These are phyloP conservation scores for Poa annua DNA, from an alignment of 176 grass and related monocot genomes.

Conservation along the genomic window DNA sequence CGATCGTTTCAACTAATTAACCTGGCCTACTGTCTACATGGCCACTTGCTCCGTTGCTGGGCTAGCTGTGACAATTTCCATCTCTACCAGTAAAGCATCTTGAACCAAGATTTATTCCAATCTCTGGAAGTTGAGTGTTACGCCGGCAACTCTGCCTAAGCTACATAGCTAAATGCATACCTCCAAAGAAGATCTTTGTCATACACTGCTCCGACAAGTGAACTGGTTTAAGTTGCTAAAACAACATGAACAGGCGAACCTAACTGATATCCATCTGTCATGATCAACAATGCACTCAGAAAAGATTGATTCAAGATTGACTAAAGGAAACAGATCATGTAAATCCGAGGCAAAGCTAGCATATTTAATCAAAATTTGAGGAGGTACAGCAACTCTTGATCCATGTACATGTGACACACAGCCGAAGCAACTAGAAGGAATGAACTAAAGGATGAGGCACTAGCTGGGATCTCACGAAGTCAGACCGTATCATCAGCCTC, in stretches of 20 bases:
- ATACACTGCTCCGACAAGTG: slow-evolving; percentile 24
- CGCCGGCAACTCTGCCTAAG: not conserved
- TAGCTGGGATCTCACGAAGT: slow-evolving; percentile 10
- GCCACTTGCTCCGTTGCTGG: slow-evolving; percentile 29
- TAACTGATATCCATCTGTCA: not conserved
- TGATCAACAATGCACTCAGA: not conserved
- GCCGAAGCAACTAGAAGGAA: not conserved
- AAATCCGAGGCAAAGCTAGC: not conserved
- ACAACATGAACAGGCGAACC: not conserved
- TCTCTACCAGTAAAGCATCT: not conserved
- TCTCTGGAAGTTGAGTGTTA: not conserved
- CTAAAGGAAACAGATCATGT: not conserved
- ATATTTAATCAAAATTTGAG: slow-evolving; percentile 24
- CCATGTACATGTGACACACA: slow-evolving; percentile 47
- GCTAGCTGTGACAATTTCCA: not conserved
- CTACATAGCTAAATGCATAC: not conserved
- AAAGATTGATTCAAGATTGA: not conserved
- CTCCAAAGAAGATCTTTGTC: not conserved
- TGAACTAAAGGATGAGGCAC: not conserved
- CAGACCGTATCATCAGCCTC: slow-evolving; percentile 33
- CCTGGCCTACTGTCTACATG: not conserved
- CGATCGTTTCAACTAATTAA: not conserved
- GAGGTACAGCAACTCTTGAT: slow-evolving; percentile 48
- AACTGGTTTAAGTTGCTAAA: not conserved
- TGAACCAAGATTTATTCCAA: not conserved